Evolutionary conservation across 2,329 filamentous ascomycete species (phyloP).

Genomic region (Ambrosiella cleistominuta): DNA sequence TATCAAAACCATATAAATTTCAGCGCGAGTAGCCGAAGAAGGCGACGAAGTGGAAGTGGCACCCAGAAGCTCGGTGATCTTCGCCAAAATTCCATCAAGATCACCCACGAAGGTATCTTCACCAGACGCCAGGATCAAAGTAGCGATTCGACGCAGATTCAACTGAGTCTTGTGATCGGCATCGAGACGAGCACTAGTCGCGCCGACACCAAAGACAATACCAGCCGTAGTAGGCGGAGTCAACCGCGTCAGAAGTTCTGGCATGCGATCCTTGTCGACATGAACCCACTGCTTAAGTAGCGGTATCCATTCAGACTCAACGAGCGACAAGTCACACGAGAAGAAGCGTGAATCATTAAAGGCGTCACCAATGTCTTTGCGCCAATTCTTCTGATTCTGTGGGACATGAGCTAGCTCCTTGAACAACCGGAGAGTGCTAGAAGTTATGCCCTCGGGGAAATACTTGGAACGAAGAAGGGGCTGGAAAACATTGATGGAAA

Average conservation of each 20-base stretch:
- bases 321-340: conserved; percentile 44
- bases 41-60: conserved; percentile 81
- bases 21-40: conserved; percentile 72
- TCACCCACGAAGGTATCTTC: conserved; percentile 68
- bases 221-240: conserved; percentile 78
- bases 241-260: conserved; percentile 63
- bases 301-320: conserved; percentile 62
- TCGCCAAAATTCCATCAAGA: conserved; percentile 56
- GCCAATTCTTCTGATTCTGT: conserved; percentile 76
- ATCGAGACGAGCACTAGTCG: conserved; percentile 81
- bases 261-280: conserved; percentile 72
- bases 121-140: conserved; percentile 59
- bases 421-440: conserved; percentile 52
- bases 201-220: conserved; percentile 96
- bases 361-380: conserved; percentile 77
- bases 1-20: conserved; percentile 76
- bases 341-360: conserved; percentile 87
- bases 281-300: conserved; percentile 70
- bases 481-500: conserved; percentile 67
- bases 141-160: conserved; percentile 65
- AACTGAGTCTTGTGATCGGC: conserved; percentile 86
- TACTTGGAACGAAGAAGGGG: conserved; percentile 68
- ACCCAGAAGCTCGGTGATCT: conserved; percentile 67
- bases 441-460: conserved; percentile 72
- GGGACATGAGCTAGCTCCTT: conserved; percentile 61